Percentiles rank a stretch among this genome's conserved stretches.
phyloP scores from a whole-genome alignment of 2,329 filamentous ascomycete genomes.

The Zasmidium cellare region DNA sequence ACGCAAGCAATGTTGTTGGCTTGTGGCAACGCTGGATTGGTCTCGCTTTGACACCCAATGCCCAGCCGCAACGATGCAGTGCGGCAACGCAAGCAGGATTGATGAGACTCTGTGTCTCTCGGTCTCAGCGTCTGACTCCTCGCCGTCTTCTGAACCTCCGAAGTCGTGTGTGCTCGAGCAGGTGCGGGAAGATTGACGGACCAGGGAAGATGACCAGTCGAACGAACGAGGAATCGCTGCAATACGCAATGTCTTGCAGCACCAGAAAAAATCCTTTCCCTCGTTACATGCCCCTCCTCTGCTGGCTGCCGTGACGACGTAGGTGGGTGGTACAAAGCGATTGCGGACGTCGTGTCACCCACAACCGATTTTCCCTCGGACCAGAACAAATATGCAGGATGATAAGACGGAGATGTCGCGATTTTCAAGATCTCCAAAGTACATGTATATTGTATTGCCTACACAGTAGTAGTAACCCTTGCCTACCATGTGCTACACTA shows the following conservation, averaged over 20 bases:
- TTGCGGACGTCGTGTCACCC: not conserved
- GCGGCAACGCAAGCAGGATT: not conserved
- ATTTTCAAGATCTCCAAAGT: not conserved
- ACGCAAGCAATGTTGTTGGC: not conserved
- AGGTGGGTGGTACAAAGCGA: not conserved
- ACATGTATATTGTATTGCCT: not conserved
- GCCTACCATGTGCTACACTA: not conserved
- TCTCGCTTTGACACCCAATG: slow-evolving; percentile 8
- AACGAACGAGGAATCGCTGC: not conserved
- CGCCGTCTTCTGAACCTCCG: slow-evolving; percentile 1
- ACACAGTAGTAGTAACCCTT: not conserved
- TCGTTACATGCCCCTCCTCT: not conserved
- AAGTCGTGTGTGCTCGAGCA: not conserved
- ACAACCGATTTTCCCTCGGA: not conserved
- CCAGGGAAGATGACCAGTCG: not conserved
- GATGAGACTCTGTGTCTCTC: too few relatives aligned
- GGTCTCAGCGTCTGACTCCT: slow-evolving; percentile 3
- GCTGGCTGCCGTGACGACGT: not conserved
- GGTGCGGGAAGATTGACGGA: slow-evolving; percentile 5
- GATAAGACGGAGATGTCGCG: not conserved
- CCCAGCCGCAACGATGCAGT: slow-evolving; percentile 2
- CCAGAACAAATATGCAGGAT: not conserved
- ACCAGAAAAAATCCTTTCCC: not conserved
- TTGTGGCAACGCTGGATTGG: slow-evolving; percentile 6
- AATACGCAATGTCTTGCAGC: slow-evolving; percentile 7